Conservation (phyloP, 495 filamentous ascomycete species). For the Penicillium silybi region DNA sequence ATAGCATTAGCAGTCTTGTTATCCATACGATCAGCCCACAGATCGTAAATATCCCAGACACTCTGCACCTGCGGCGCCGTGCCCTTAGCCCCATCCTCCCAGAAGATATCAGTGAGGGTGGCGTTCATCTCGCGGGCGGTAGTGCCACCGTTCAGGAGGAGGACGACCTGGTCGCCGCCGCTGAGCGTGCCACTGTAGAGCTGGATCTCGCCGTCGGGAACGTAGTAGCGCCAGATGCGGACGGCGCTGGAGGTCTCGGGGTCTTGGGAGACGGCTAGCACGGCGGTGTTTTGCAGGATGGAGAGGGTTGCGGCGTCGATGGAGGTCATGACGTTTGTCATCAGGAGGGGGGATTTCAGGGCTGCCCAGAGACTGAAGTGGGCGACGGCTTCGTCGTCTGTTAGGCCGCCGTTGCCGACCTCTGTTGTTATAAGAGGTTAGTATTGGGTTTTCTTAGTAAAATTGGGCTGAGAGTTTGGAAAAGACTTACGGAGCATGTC, state of each 20-base stretch:
- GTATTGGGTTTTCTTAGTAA: too few species aligned
- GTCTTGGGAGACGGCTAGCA: slow-evolving; percentile 47
- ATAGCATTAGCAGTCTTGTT: slow-evolving; percentile 39
- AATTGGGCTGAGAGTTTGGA: too few species aligned
- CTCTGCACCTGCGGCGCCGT: slow-evolving; percentile 31
- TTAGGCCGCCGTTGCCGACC: slow-evolving; percentile 58
- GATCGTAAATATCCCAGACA: slow-evolving; percentile 52
- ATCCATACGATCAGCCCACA: slow-evolving; percentile 54
- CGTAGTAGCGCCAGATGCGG: slow-evolving; percentile 38
- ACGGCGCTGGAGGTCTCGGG: slow-evolving; percentile 31
- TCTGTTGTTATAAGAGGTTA: slow-evolving; percentile 39
- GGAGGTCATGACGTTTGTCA: slow-evolving; percentile 28
- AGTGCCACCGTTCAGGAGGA: slow-evolving; percentile 47
- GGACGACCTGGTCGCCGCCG: slow-evolving; percentile 42
- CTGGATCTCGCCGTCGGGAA: slow-evolving; percentile 39
- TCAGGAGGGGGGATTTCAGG: slow-evolving; percentile 33
- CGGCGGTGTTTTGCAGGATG: slow-evolving; percentile 39
- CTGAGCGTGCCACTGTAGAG: slow-evolving; percentile 47
- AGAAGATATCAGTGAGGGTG: slow-evolving; percentile 52
- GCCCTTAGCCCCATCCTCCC: slow-evolving; percentile 39
- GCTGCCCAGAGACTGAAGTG: slow-evolving; percentile 37
- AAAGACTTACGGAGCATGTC: slow-evolving; percentile 53
- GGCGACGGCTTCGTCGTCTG: slow-evolving; percentile 32
- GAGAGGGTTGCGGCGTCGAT: slow-evolving; percentile 28
- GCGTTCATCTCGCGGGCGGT: slow-evolving; percentile 42